Evolutionary conservation across 2,329 filamentous ascomycete genomes (phyloP), one percentile per base, ranked within the genome.

Genomic region (Xylaria sp.): DNA sequence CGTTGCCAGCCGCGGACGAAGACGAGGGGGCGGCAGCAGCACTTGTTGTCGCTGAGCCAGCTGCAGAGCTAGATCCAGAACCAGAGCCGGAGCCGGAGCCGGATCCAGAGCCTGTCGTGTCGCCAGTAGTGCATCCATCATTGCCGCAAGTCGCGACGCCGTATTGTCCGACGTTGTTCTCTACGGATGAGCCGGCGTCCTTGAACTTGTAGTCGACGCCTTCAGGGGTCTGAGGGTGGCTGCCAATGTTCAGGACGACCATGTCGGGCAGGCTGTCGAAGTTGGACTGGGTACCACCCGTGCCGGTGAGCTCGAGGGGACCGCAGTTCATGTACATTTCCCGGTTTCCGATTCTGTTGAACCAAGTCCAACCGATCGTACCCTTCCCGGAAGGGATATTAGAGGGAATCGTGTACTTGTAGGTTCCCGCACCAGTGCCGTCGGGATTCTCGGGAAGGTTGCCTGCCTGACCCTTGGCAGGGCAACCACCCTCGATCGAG

Each of bases 321-420:
- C 92, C 93, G 74, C 95, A 99, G 86, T 97, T 97, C 94, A 97
- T 97, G 85, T 98, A 98, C 86, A 97, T 93, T 78, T 98, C 96
- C 0, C 94, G 90, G 83, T 97, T 97, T 2, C 96, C 96, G 9
- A 97, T 77, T 68, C 91, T 92, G 84, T 98, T 98, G 81, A 97
- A 89, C 96, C 96, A 98, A 0, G 93, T 93, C 94, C 94, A 98
- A 0, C 93, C 93, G 4, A 98, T 84, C 0, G 90, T 92, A 30
- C 92, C 94, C 48, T 94, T 86, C 3, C 95, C 96, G 1, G 90
- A 82, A 8, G 90, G 88, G 55, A 98, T 85, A 24, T 90, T 87
- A 0, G 85, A 78, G 0, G 94, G 95, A 5, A 98, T 88, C 0
- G 82, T 86, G 81, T 90, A 97, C 34, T 88, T 82, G 80, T 92